Evolutionary conservation across 163 green algal genomes (phyloP), one percentile per base, ranked within the genome.

Genomic region (Chlamydomonas reinhardtii): DNA sequence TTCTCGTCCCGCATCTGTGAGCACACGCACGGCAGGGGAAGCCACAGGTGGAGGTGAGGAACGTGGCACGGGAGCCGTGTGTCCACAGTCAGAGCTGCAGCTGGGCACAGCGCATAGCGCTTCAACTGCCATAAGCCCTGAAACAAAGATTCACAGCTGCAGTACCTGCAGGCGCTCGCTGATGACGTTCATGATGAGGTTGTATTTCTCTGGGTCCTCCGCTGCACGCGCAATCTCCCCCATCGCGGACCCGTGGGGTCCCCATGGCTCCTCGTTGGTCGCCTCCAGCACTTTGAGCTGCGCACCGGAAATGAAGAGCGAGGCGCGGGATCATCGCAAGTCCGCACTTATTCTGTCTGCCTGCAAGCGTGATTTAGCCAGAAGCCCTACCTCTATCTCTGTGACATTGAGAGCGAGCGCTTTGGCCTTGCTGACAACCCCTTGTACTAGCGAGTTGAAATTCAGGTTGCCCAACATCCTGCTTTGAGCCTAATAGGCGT

Each of bases 211-310:
- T 2, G 81, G 84, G 56, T 89, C 73, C 69, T 94, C 91, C 1
- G 90, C 86, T 11, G 76, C 76, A 15, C 89, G 74, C 15, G 92
- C 89, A 39, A 94, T 94, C 64, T 94, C 92, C 69, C 83, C 54
- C 92, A 95, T 95, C 6, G 75, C 88, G 19, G 82, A 81, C 15
- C 92, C 92, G 70, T 94, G 91, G 0, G 92, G 92, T 3, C 90
- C 92, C 92, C 92, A 95, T 54, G 90, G 88, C 52, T 95, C 89
- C 74, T 94, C 89, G 73, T 94, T 93, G n/a, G 92, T 95, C 0
- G 91, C 92, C 62, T 94, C 91, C 24, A 92, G 14, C 0, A 95
- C 92, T 84, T 95, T 95, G 25, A 95, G 76, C 84, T 95, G 90
- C 29, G 59, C 14, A 8, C 25, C 59, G 59, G 25, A n/a, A 29